phyloP scores from a whole-genome alignment of 352 stramenopile genomes.

The Phytophthora sojae region DNA sequence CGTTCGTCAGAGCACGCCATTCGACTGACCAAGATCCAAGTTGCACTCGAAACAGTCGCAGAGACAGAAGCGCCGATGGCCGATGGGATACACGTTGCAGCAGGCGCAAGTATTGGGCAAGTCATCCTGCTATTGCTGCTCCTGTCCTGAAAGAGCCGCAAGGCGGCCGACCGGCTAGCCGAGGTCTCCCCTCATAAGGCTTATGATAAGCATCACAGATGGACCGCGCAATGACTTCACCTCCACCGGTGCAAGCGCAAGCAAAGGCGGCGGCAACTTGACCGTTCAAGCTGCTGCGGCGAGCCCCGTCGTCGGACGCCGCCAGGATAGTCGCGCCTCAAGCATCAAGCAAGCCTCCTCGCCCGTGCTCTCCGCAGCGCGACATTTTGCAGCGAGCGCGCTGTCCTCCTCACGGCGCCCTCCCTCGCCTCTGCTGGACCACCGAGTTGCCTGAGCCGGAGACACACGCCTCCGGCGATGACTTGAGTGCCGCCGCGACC shows the following conservation, averaged over 20 bases:
- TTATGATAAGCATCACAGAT: background rate
- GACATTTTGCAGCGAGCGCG: conserved; percentile 19
- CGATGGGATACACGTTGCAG: background rate
- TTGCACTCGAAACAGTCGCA: background rate
- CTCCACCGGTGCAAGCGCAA: conserved; percentile 5
- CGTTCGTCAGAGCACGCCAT: background rate
- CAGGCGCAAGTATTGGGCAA: background rate
- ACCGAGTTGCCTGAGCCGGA: conserved; percentile 5
- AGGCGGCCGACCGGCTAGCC: too few relatives aligned
- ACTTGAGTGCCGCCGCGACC: conserved; percentile 8
- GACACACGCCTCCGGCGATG: background rate
- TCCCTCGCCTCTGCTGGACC: conserved; percentile 10
- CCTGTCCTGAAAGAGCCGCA: background rate
- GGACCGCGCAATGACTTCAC: conserved; percentile 8
- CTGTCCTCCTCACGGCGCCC: conserved; percentile 8
- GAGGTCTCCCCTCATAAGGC: background rate
- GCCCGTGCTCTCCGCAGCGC: conserved; percentile 27
- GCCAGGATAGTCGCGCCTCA: conserved; percentile 25
- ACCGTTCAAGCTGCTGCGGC: background rate
- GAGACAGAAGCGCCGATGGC: background rate
- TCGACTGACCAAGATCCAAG: background rate
- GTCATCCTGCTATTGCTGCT: background rate
- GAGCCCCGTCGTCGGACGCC: conserved; percentile 11
- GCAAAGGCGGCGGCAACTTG: background rate
- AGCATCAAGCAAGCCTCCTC: conserved; percentile 8